Percentiles rank a stretch among this genome's conserved stretches.
Evolutionary conservation across 768 basidiomycete genomes (phyloP).

Genomic region (Hericium alpestre): DNA sequence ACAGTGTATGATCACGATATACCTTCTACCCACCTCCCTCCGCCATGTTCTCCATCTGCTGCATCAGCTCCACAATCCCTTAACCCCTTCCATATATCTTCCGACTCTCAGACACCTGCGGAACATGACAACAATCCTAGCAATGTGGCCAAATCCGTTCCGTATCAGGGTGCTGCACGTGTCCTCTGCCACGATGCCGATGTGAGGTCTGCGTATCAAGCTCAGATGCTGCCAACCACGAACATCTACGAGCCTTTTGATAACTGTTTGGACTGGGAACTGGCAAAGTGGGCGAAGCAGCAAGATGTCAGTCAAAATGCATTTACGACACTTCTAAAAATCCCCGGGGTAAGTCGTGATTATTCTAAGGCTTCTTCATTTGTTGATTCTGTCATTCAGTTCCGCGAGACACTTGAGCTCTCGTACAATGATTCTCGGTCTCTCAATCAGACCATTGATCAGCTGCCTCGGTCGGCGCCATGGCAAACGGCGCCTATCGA

Average conservation of each 20-base stretch:
- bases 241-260: constrained; percentile 10
- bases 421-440: too few relatives aligned
- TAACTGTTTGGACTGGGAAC: constrained; percentile 8
- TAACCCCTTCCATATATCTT: neutral
- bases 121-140: neutral
- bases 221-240: too few relatives aligned
- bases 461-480: neutral
- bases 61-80: too few relatives aligned
- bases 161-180: neutral
- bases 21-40: too few relatives aligned
- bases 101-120: neutral
- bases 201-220: neutral
- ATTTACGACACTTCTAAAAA: constrained; percentile 6
- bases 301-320: constrained; percentile 8
- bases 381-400: too few relatives aligned
- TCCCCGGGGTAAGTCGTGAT: constrained; percentile 4
- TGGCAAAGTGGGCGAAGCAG: constrained; percentile 13
- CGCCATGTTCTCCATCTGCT: too few relatives aligned
- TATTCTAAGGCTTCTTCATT: neutral
- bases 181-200: neutral
- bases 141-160: neutral
- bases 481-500: neutral
- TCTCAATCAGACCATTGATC: neutral
- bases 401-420: too few relatives aligned
- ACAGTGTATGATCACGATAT: too few relatives aligned